These are phyloP conservation scores for Parachlorella kessleri DNA, from an alignment of 139 green algal genomes.

Conservation along the genomic window DNA sequence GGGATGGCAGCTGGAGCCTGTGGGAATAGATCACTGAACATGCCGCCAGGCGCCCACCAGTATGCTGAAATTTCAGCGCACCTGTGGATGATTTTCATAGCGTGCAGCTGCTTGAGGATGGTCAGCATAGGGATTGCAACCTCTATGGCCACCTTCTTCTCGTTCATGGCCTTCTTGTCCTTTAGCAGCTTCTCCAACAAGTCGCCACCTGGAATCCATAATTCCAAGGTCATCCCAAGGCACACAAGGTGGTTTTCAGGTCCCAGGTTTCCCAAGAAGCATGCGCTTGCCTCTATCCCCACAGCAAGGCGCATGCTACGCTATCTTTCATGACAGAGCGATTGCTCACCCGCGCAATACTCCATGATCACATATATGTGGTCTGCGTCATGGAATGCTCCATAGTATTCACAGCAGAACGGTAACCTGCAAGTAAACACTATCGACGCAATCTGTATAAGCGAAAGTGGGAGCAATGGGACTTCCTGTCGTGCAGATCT, in stretches of 20 bases:
- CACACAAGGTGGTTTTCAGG: background rate
- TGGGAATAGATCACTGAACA: no score
- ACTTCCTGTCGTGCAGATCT: no score
- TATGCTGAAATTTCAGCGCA: conserved; percentile 1
- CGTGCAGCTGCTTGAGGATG: conserved; percentile 58
- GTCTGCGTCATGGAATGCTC: conserved; percentile 64
- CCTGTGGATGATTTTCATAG: conserved; percentile 68
- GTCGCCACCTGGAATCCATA: conserved; percentile 49
- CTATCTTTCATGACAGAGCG: no score
- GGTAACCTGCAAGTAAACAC: no score
- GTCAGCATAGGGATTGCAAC: conserved; percentile 58
- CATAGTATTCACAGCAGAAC: conserved; percentile 49
- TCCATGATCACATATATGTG: conserved; percentile 81
- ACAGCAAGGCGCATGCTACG: no score
- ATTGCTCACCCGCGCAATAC: conserved; percentile 45
- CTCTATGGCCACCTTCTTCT: conserved; percentile 46
- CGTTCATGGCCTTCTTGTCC: conserved; percentile 62
- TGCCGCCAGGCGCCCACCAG: background rate
- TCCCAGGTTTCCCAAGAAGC: no score
- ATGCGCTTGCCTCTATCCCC: no score
- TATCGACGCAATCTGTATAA: no score
- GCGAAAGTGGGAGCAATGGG: no score
- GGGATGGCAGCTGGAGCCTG: no score
- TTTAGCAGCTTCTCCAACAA: conserved; percentile 68
- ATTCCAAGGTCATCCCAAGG: background rate